Evolutionary conservation across 768 basidiomycete genomes (phyloP), one percentile per base, ranked within the genome.

Genomic region (Dendrothele bispora): DNA sequence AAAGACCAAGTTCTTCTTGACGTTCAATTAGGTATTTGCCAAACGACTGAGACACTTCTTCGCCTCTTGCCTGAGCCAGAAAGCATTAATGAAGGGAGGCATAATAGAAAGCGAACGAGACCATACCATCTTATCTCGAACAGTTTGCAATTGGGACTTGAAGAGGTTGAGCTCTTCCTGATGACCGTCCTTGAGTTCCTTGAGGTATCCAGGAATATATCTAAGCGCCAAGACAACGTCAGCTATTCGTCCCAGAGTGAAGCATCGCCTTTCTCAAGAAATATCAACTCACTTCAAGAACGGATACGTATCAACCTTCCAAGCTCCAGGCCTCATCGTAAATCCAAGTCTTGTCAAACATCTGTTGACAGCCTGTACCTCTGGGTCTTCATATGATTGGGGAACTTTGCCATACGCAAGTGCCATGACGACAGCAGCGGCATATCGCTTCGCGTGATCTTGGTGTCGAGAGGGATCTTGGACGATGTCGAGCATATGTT

Each of bases 181-280:
- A 52, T 85, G 83, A 40, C 80, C 83, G 3, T 68, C 62, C 46
- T 75, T 69, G 7, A 88, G 65, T 49, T 82, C 74, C n/a, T 73
- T 71, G 4, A 81, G 63, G 52, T 84, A 85, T 18, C 80, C 81
- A 1, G 86, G 85, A 18, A 88, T 59, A 56, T 77, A 79, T 48
- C 73, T 74, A 27, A 36, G 22, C 11, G n/a, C 29, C 37, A 7
- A 17, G 15, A 39, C 22, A 21, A 38, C 8, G 49, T 38, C 20
- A 24, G 14, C 42, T 10, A 28, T 3, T 28, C 27, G 22, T 2
- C 20, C 18, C 7, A 4, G 0, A 12, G 12, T 5, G 14, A 24
- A 30, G 22, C 45, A 37, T 4, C 34, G n/a, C n/a, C n/a, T n/a
- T n/a, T n/a, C n/a, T n/a, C n/a, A n/a, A n/a, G n/a, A n/a, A n/a